A percentile compares a stretch with the other conserved stretches of the same genome.
Evolutionary conservation across 306 rosid species (phyloP).

Genomic region (Calophaca sinica): DNA sequence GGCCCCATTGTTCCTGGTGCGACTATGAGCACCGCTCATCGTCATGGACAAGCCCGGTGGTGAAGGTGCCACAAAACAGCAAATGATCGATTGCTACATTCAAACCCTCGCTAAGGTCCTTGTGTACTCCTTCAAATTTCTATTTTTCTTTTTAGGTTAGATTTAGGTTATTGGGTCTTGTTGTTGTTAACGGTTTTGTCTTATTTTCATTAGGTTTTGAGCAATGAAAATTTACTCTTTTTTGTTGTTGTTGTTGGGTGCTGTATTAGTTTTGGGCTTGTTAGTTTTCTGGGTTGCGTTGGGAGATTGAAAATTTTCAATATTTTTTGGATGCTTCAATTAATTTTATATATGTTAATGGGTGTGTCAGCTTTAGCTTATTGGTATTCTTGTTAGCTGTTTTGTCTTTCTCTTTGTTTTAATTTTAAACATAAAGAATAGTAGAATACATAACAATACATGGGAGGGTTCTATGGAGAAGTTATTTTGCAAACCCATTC

Average conservation of each 20-base stretch:
- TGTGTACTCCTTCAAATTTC: conserved; percentile 46
- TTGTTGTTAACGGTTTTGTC: not conserved
- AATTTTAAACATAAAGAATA: too few species aligned
- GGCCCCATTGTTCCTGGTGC: conserved; percentile 87
- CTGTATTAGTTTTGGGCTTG: too few species aligned
- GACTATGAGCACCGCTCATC: conserved; percentile 87
- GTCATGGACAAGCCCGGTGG: conserved; percentile 91
- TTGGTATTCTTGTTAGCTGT: too few species aligned
- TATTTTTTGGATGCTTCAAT: not conserved
- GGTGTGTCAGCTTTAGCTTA: not conserved
- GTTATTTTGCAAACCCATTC: too few species aligned
- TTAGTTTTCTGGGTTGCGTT: not conserved
- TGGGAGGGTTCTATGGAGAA: too few species aligned
- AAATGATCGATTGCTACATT: conserved; percentile 78
- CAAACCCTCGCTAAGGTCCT: conserved; percentile 74
- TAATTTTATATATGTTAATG: not conserved
- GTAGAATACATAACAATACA: too few species aligned
- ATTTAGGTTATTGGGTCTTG: not conserved
- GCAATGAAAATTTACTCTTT: not conserved
- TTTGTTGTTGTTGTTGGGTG: not conserved
- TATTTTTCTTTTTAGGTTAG: not conserved
- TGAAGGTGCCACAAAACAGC: conserved; percentile 70
- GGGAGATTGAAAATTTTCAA: not conserved
- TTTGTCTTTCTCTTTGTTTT: too few species aligned
- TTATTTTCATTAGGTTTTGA: not conserved